These are phyloP conservation scores for Diaporthe nobilis DNA, from an alignment of 2,329 filamentous ascomycete species.

Conservation along the genomic window DNA sequence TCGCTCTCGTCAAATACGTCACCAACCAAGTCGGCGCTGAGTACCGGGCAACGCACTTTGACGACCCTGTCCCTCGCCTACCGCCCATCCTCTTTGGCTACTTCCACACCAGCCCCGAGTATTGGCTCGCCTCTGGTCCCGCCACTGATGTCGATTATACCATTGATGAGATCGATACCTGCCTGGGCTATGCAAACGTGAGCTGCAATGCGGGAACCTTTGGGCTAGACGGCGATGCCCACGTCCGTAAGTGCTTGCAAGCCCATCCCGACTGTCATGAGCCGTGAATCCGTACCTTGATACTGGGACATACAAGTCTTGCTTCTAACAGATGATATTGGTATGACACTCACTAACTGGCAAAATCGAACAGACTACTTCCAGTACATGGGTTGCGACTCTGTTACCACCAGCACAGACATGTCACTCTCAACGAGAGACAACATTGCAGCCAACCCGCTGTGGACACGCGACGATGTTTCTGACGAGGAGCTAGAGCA, in stretches of 20 bases:
- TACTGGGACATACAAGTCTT: background rate
- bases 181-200: conserved; percentile 62
- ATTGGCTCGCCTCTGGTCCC: conserved; percentile 66
- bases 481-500: conserved; percentile 56
- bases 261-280: background rate
- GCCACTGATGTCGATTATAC: conserved; percentile 54
- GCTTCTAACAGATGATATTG: background rate
- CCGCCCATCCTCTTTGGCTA: conserved; percentile 73
- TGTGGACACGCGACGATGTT: conserved; percentile 39
- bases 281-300: background rate
- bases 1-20: conserved; percentile 67
- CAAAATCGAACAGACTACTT: conserved; percentile 59
- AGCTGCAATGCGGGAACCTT: conserved; percentile 66
- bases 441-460: background rate
- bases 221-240: conserved; percentile 60
- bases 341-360: background rate
- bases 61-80: conserved; percentile 78
- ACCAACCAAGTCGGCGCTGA: conserved; percentile 61
- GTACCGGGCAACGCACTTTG: conserved; percentile 76
- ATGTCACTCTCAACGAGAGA: conserved; percentile 45
- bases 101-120: conserved; percentile 78
- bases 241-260: conserved; percentile 49
- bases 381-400: conserved; percentile 50
- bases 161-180: conserved; percentile 59
- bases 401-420: conserved; percentile 54